Evolutionary conservation across 768 basidiomycete genomes (phyloP).

Genomic region (Boletus eberwhitei): DNA sequence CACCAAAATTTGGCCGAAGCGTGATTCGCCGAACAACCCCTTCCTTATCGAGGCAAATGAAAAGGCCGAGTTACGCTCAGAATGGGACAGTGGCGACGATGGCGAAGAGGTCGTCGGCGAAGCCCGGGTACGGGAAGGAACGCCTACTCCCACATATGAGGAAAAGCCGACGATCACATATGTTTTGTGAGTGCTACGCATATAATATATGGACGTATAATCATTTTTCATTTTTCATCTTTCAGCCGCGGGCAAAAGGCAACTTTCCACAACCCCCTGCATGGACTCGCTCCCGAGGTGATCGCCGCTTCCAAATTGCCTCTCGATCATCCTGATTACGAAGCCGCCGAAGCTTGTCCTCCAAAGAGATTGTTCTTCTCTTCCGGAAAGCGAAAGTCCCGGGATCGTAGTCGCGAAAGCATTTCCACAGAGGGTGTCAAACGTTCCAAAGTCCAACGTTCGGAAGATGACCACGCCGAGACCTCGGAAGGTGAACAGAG

Average conservation of each 20-base stretch:
- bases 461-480: conserved; percentile 4
- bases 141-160: conserved; percentile 37
- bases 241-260: conserved; percentile 67
- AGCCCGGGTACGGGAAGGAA: conserved; percentile 33
- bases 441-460: conserved; percentile 5
- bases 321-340: conserved; percentile 61
- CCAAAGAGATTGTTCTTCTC: conserved; percentile 58
- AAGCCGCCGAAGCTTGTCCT: conserved; percentile 50
- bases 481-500: conserved; percentile 19
- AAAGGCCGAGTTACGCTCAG: conserved; percentile 17
- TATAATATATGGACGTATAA: not conserved
- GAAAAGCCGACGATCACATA: conserved; percentile 67
- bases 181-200: conserved; percentile 58
- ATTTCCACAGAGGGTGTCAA: conserved; percentile 12
- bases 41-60: conserved; percentile 47
- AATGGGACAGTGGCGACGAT: conserved; percentile 35
- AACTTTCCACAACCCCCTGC: conserved; percentile 61
- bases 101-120: conserved; percentile 33
- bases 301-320: conserved; percentile 49
- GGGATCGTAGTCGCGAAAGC: conserved; percentile 25
- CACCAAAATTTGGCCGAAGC: conserved; percentile 35
- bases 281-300: conserved; percentile 44
- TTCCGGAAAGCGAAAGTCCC: conserved; percentile 26
- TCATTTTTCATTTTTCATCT: not conserved
- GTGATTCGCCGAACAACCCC: conserved; percentile 71